Conservation (phyloP, 768 basidiomycete species). For the Mycena galopus region DNA sequence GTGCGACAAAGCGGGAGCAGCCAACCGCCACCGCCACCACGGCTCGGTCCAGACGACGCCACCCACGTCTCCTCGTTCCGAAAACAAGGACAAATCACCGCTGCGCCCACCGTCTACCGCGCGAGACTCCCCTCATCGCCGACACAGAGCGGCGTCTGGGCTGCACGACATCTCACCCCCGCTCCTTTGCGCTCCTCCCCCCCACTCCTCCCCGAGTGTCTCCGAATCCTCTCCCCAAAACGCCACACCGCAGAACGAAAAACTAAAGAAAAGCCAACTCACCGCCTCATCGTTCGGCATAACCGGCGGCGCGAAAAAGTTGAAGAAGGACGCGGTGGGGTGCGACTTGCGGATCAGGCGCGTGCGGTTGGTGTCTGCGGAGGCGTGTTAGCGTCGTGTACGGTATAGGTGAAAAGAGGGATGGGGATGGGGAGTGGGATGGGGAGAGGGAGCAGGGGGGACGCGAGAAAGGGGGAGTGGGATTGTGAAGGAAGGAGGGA, state of each 20-base stretch:
- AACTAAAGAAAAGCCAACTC: background rate
- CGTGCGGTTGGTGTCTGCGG: slow-evolving; percentile 83
- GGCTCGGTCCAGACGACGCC: no score
- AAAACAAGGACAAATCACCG: no score
- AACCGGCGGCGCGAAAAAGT: slow-evolving; percentile 76
- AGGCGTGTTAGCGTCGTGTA: background rate
- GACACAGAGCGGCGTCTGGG: no score
- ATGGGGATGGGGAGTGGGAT: background rate
- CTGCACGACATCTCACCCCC: no score
- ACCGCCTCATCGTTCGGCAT: slow-evolving; percentile 37
- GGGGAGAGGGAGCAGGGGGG: background rate
- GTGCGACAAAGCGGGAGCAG: no score
- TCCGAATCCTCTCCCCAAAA: background rate
- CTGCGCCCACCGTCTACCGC: no score
- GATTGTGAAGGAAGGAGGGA: background rate
- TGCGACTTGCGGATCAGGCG: slow-evolving; percentile 88
- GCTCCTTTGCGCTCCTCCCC: background rate
- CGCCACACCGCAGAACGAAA: background rate
- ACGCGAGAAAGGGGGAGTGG: no score
- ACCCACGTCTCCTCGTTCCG: no score
- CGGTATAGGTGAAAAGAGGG: background rate
- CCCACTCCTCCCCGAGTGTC: background rate
- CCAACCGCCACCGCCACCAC: no score
- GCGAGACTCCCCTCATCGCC: no score
- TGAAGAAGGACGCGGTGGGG: slow-evolving; percentile 97